These are phyloP conservation scores for Lachnellula arida DNA, from an alignment of 2,329 filamentous ascomycete species.

Conservation along the genomic window DNA sequence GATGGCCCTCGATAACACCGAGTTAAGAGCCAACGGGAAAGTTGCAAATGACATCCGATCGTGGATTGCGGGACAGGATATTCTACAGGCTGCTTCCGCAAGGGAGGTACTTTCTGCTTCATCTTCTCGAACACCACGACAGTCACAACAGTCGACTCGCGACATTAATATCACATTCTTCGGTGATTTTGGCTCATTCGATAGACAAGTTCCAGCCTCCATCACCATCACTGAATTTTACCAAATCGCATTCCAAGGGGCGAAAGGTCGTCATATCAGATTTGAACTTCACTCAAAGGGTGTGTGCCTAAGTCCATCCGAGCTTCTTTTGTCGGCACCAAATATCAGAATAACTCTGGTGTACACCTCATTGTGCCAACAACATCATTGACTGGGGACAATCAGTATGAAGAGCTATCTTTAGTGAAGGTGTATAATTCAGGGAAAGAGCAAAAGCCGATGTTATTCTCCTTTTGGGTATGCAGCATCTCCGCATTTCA, in stretches of 20 bases:
- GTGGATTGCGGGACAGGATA: background rate
- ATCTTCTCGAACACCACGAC: too few species aligned
- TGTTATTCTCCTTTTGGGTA: constrained; percentile 7
- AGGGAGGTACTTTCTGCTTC: background rate
- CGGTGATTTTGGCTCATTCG: background rate
- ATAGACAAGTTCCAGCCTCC: background rate
- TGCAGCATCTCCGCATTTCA: too few species aligned
- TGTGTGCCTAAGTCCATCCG: background rate
- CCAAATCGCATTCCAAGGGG: background rate
- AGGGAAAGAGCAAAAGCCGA: background rate
- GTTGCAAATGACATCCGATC: background rate
- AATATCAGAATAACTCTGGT: constrained; percentile 1
- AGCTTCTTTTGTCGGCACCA: background rate
- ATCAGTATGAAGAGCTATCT: background rate
- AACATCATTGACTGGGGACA: background rate
- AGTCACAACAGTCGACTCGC: too few species aligned
- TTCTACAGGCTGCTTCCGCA: background rate
- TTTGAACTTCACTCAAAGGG: background rate
- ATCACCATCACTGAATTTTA: background rate
- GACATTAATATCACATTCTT: background rate
- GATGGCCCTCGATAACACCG: background rate
- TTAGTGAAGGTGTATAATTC: background rate
- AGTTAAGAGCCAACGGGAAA: background rate
- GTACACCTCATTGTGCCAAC: background rate
- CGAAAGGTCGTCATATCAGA: background rate